Percentiles rank a stretch among this genome's conserved stretches.
These are phyloP conservation scores for Teratosphaeria nubilosa DNA, from an alignment of 2,329 filamentous ascomycete genomes.

Conservation along the genomic window DNA sequence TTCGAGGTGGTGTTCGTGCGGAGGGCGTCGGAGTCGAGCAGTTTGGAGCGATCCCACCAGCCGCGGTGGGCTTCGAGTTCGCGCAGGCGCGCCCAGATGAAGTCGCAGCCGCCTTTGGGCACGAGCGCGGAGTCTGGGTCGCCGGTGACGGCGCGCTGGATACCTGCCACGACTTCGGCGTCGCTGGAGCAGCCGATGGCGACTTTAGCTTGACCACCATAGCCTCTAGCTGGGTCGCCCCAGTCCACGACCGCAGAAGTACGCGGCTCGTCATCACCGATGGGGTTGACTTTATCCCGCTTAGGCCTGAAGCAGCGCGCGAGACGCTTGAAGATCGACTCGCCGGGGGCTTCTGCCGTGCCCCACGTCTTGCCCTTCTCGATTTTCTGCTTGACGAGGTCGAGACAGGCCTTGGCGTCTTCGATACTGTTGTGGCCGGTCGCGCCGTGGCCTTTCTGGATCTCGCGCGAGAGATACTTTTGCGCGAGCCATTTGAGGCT, in stretches of 20 bases:
- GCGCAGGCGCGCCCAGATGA: constrained; percentile 52
- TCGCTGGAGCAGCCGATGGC: constrained; percentile 49
- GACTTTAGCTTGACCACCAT: constrained; percentile 46
- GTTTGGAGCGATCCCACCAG: constrained; percentile 47
- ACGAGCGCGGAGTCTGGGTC: constrained; percentile 34
- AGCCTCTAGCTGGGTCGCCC: constrained; percentile 62
- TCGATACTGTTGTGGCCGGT: constrained; percentile 85
- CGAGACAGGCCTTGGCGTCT: constrained; percentile 81
- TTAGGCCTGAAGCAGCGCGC: constrained; percentile 34
- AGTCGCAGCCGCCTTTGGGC: constrained; percentile 46
- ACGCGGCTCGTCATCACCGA: constrained; percentile 38
- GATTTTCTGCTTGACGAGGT: constrained; percentile 90
- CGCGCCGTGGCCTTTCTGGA: constrained; percentile 65
- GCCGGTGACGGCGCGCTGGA: constrained; percentile 41
- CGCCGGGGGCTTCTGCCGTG: constrained; percentile 63
- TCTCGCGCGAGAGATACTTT: constrained; percentile 76
- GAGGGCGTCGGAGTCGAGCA: constrained; percentile 28
- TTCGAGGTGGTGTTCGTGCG: constrained; percentile 12
- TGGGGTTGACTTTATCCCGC: constrained; percentile 28
- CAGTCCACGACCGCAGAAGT: constrained; percentile 76
- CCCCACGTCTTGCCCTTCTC: constrained; percentile 86
- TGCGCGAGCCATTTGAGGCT: constrained; percentile 81
- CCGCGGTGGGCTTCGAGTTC: constrained; percentile 51
- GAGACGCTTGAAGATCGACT: constrained; percentile 83
- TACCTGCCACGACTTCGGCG: constrained; percentile 45